Percentiles rank a stretch among this genome's conserved stretches.
Conservation (phyloP, 345 rosid genomes). For the Carallia pectinifolia region DNA sequence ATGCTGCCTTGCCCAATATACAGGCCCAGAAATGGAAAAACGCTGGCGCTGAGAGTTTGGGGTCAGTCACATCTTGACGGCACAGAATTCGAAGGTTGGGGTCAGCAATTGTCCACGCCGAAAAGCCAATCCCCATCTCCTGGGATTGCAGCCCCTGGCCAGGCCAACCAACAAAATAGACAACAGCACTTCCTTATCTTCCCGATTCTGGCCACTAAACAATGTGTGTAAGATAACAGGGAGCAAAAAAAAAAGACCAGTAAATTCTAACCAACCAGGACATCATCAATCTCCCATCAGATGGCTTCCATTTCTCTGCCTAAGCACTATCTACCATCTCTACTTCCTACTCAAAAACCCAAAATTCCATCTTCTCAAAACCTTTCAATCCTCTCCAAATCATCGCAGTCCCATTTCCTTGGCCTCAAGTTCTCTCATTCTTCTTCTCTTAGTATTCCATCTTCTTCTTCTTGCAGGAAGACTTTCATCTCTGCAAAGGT, state of each 20-base stretch:
- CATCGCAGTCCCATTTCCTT: slow-evolving; percentile 60
- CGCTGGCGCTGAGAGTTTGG: too few relatives aligned
- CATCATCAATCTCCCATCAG: background rate
- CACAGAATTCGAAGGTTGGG: slow-evolving; percentile 19
- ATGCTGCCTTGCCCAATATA: too few relatives aligned
- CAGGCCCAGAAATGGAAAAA: too few relatives aligned
- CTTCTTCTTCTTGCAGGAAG: slow-evolving; percentile 41
- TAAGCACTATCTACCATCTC: slow-evolving; percentile 32
- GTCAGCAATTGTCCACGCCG: slow-evolving; percentile 47
- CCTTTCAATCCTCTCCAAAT: slow-evolving; percentile 37
- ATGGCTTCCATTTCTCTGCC: slow-evolving; percentile 56
- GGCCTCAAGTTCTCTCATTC: slow-evolving; percentile 59
- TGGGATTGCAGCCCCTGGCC: background rate
- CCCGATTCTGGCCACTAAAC: background rate
- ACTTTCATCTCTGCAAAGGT: slow-evolving; percentile 70
- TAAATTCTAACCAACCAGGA: background rate
- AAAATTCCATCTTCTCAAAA: slow-evolving; percentile 26
- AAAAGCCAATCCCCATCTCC: slow-evolving; percentile 18
- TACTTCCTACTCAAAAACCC: slow-evolving; percentile 34
- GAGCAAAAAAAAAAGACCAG: too few relatives aligned
- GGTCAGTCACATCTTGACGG: background rate
- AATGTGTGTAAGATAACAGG: too few relatives aligned
- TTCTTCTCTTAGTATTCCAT: slow-evolving; percentile 30
- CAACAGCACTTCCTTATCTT: slow-evolving; percentile 25
- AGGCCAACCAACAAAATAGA: background rate